phyloP scores from a whole-genome alignment of 1,284 basidiomycete genomes.

The Anthracocystis panici-leucophaei region DNA sequence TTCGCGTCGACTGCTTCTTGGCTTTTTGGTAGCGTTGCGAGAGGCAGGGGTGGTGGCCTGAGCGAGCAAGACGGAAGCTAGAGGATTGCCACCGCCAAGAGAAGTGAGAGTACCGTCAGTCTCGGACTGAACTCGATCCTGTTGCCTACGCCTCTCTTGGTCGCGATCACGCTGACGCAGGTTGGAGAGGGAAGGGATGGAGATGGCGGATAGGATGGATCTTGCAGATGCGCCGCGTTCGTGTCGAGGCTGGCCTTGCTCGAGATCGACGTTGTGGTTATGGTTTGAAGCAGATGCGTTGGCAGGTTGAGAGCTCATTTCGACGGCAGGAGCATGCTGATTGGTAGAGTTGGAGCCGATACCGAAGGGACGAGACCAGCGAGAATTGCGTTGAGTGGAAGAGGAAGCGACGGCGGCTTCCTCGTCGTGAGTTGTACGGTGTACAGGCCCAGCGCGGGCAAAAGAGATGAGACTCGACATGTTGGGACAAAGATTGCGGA shows the following conservation, averaged over 20 bases:
- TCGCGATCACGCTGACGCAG: conserved; percentile 52
- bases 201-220: conserved; percentile 49
- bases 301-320: conserved; percentile 25
- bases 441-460: conserved; percentile 22
- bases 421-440: conserved; percentile 24
- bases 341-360: conserved; percentile 9
- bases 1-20: conserved; percentile 47
- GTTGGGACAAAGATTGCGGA: background rate
- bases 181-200: conserved; percentile 34
- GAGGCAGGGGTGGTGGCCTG: conserved; percentile 6
- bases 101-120: background rate
- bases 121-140: conserved; percentile 14
- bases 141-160: conserved; percentile 40
- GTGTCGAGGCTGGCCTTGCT: conserved; percentile 31
- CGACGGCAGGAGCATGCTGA: conserved; percentile 14
- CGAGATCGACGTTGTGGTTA: conserved; percentile 23
- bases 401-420: conserved; percentile 21
- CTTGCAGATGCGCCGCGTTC: conserved; percentile 41
- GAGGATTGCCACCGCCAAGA: conserved; percentile 15
- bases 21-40: conserved; percentile 23
- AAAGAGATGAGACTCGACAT: conserved; percentile 41
- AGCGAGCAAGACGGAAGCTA: conserved; percentile 24
- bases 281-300: background rate
- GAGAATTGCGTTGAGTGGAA: conserved; percentile 3
- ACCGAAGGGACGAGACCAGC: conserved; percentile 32